Evolutionary conservation across 2,329 filamentous ascomycete genomes (phyloP), one percentile per base, ranked within the genome.

Genomic region (Fusarium stilboides): DNA sequence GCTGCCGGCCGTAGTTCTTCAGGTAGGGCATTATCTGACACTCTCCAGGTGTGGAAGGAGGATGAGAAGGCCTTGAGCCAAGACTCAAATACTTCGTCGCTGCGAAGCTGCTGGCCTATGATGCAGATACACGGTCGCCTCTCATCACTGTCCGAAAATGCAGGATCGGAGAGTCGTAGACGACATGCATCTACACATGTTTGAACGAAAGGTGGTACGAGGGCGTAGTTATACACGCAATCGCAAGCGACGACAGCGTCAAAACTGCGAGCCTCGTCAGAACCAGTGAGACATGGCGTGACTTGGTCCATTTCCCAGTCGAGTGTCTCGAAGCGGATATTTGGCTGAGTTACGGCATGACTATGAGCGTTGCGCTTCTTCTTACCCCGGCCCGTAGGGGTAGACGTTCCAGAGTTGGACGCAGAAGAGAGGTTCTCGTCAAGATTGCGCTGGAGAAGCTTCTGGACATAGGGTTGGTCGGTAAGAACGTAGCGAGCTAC

Each of bases 141-240:
- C 10, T 47, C 56, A 15, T 58, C 65, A 33, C 54, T 45, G 34
- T 61, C 51, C 2, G 73, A 68, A 51, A 45, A 68, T 49, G 33
- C 24, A 33, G 68, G 45, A 43, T 53, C 68, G 4, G 45, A 49
- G 26, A 33, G 55, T 34, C 90, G 84, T 17, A 95, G 79, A 12
- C 81, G 81, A 78, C 94, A 97, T 24, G 90, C 85, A 66, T 97
- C 92, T 8, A 84, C 88, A 77, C 93, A 97, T 0, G 93, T 92
- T 73, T 91, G 87, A n/a, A 96, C 92, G 49, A 98, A 88, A 0
- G 94, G 94, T 43, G 87, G 83, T 24, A 98, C 88, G 5, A 98
- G 86, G 4, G 92, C 88, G 70, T 97, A 93, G 80, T 98, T 99
- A 83, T 97, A 99, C 71, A 99, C 91, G 79, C 94, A 98, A 79